Evolutionary conservation across 768 basidiomycete species (phyloP).

Genomic region (Suillus spraguei): DNA sequence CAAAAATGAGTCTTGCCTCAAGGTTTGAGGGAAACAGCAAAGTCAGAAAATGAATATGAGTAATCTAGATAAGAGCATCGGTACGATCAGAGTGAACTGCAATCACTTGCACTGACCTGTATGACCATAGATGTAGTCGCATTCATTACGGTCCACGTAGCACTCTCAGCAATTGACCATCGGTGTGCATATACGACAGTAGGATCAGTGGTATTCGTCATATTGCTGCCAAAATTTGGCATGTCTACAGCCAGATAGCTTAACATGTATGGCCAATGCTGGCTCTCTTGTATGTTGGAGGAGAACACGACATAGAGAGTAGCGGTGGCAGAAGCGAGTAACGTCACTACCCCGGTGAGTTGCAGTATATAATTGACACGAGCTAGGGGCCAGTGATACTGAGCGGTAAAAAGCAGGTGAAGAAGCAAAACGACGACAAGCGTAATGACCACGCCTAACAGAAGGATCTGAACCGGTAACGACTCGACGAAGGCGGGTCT

Average conservation of each 20-base stretch:
- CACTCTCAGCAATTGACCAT: constrained; percentile 69
- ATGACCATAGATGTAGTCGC: constrained; percentile 82
- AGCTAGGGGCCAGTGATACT: constrained; percentile 95
- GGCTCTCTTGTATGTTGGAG: constrained; percentile 59
- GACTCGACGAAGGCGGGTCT: constrained; percentile 86
- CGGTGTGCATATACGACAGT: constrained; percentile 23
- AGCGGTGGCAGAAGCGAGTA: constrained; percentile 76
- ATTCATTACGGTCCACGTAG: constrained; percentile 87
- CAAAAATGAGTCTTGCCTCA: constrained; percentile 84
- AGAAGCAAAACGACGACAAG: constrained; percentile 84
- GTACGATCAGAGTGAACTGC: not conserved
- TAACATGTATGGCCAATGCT: constrained; percentile 94
- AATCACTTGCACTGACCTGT: constrained; percentile 57
- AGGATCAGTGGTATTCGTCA: constrained; percentile 25
- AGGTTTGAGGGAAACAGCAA: constrained; percentile 90
- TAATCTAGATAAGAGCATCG: constrained; percentile 56
- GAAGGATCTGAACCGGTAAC: constrained; percentile 86
- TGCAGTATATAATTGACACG: constrained; percentile 92
- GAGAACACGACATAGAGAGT: constrained; percentile 77
- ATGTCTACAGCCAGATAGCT: constrained; percentile 86
- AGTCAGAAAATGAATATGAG: constrained; percentile 97
- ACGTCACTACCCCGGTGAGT: constrained; percentile 76
- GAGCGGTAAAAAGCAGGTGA: constrained; percentile 92
- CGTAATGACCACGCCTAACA: constrained; percentile 84
- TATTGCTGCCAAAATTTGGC: constrained; percentile 33